Evolutionary conservation across 441 rosid genomes (phyloP).

Genomic region (Theobroma grandiflorum): DNA sequence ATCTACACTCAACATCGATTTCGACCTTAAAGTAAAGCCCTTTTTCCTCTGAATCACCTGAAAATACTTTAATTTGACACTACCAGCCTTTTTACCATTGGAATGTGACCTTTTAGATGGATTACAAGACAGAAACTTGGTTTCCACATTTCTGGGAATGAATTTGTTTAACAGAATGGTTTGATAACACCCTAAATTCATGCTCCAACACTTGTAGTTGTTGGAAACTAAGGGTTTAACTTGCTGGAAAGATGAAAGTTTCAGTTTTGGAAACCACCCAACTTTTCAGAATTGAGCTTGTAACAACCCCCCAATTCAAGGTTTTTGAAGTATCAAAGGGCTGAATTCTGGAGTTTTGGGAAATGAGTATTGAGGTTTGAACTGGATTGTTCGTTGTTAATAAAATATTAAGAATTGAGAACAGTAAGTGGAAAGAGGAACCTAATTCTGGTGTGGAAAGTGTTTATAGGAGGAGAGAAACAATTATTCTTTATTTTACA

Average conservation of each 20-base stretch:
- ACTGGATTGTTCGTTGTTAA: neutral
- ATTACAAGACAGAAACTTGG: neutral
- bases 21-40: slow-evolving; percentile 36
- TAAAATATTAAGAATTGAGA: no score
- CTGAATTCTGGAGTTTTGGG: neutral
- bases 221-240: neutral
- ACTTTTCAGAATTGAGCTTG: neutral
- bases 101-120: slow-evolving; percentile 34
- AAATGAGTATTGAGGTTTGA: slow-evolving; percentile 12
- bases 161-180: neutral
- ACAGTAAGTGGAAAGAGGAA: no score
- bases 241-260: neutral
- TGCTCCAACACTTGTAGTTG: neutral
- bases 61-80: slow-evolving; percentile 30
- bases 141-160: neutral
- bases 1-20: slow-evolving; percentile 53
- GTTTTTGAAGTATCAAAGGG: slow-evolving; percentile 14
- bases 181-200: slow-evolving; percentile 20
- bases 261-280: slow-evolving; percentile 1
- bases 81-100: slow-evolving; percentile 12
- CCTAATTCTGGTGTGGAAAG: no score
- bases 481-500: no score
- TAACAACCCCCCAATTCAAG: neutral
- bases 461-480: no score
- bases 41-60: slow-evolving; percentile 28